Conservation (phyloP, 2,329 filamentous ascomycete genomes). For the Anthostomella pinea region DNA sequence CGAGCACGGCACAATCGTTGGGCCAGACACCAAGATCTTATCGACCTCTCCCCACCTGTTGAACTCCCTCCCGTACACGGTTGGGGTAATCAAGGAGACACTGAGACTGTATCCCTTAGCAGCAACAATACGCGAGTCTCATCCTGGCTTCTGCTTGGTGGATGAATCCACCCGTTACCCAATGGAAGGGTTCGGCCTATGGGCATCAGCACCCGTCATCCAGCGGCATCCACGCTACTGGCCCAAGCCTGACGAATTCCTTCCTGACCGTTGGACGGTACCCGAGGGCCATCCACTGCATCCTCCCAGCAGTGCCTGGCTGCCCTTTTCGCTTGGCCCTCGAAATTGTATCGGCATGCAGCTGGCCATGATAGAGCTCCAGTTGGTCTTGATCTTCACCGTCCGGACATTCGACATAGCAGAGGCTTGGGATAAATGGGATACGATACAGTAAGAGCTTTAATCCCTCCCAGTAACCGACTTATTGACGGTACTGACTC, state of each 20-base stretch:
- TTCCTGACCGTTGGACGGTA: slow-evolving; percentile 31
- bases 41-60: slow-evolving; percentile 19
- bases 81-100: slow-evolving; percentile 34
- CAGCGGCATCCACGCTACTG: slow-evolving; percentile 26
- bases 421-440: slow-evolving; percentile 39
- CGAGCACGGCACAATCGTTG: slow-evolving; percentile 33
- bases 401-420: slow-evolving; percentile 48
- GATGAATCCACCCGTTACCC: slow-evolving; percentile 21
- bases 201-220: slow-evolving; percentile 15
- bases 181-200: slow-evolving; percentile 24
- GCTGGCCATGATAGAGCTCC: slow-evolving; percentile 50
- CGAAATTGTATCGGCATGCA: slow-evolving; percentile 56
- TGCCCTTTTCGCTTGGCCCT: slow-evolving; percentile 51
- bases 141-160: slow-evolving; percentile 15
- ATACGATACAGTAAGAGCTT: slow-evolving; percentile 24
- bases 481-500: too few relatives aligned
- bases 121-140: slow-evolving; percentile 15
- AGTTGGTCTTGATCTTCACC: slow-evolving; percentile 45
- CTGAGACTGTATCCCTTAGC: slow-evolving; percentile 29
- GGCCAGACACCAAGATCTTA: slow-evolving; percentile 15
- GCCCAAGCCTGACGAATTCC: slow-evolving; percentile 30
- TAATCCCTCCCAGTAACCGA: too few relatives aligned
- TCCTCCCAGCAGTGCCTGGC: slow-evolving; percentile 42
- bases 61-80: slow-evolving; percentile 32
- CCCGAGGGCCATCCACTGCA: slow-evolving; percentile 21